Conservation (phyloP, 805 yeast species). For the Priceomyces fermenticarens region DNA sequence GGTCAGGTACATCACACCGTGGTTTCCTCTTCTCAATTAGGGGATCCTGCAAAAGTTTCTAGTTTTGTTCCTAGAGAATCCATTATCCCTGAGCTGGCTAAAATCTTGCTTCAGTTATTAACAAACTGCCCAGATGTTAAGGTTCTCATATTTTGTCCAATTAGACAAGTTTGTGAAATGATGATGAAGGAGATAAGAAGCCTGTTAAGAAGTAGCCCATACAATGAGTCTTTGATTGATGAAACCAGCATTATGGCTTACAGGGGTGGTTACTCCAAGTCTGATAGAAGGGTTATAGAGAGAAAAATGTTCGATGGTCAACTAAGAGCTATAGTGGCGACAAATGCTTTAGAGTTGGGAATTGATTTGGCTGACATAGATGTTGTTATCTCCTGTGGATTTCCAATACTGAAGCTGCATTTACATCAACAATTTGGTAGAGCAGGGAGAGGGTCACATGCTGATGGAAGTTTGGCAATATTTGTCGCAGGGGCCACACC, state of each 20-base stretch:
- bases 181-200: slow-evolving; percentile 78
- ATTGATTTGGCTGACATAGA: slow-evolving; percentile 92
- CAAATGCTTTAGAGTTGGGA: slow-evolving; percentile 94
- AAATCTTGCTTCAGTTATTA: slow-evolving; percentile 64
- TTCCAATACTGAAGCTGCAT: slow-evolving; percentile 82
- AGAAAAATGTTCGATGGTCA: slow-evolving; percentile 86
- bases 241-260: slow-evolving; percentile 79
- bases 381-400: slow-evolving; percentile 89
- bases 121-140: slow-evolving; percentile 54
- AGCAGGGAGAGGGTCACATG: slow-evolving; percentile 78
- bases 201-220: slow-evolving; percentile 31
- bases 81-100: slow-evolving; percentile 74
- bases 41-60: slow-evolving; percentile 5
- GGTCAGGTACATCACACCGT: slow-evolving; percentile 39
- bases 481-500: slow-evolving; percentile 83
- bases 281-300: slow-evolving; percentile 85
- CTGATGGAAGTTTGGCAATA: slow-evolving; percentile 77
- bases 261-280: slow-evolving; percentile 89
- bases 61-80: slow-evolving; percentile 50
- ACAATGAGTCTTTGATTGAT: slow-evolving; percentile 33
- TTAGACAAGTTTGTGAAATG: slow-evolving; percentile 81
- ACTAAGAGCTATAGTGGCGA: slow-evolving; percentile 82
- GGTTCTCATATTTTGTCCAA: slow-evolving; percentile 87
- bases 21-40: neutral
- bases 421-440: slow-evolving; percentile 96